phyloP scores from a whole-genome alignment of 352 stramenopile species.

The Pythium volutum region DNA sequence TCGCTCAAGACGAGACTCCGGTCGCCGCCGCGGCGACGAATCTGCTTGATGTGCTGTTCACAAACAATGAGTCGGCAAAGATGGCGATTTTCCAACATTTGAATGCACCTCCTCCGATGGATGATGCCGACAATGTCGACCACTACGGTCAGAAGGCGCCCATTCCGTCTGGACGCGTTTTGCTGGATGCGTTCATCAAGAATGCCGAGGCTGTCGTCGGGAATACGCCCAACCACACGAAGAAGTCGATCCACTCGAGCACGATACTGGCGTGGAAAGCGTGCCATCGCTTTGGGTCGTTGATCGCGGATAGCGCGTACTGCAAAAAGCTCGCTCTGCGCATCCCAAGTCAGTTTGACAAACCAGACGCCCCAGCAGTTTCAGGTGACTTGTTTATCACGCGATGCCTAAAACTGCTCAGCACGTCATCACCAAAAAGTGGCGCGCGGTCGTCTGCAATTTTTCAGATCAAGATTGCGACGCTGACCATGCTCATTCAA shows the following conservation, averaged over 20 bases:
- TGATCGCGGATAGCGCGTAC: conserved; percentile 49
- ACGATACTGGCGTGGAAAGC: conserved; percentile 61
- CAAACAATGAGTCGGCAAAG: conserved; percentile 55
- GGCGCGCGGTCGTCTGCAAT: conserved; percentile 20
- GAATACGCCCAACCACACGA: conserved; percentile 14
- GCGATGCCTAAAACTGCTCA: conserved; percentile 48
- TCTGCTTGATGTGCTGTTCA: conserved; percentile 58
- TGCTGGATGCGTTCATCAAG: conserved; percentile 48
- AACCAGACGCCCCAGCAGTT: conserved; percentile 45
- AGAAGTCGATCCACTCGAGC: conserved; percentile 5
- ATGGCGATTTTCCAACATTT: conserved; percentile 73
- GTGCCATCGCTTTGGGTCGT: conserved; percentile 44
- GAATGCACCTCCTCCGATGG: conserved; percentile 42
- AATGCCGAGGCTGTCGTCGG: conserved; percentile 45
- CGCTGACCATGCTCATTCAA: conserved; percentile 51
- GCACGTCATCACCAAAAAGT: conserved; percentile 1
- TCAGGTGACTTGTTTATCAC: conserved; percentile 59
- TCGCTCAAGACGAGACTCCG: conserved; percentile 54
- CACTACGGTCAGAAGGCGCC: not conserved
- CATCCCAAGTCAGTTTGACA: conserved; percentile 47
- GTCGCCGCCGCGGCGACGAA: conserved; percentile 53
- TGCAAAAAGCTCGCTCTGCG: conserved; percentile 72
- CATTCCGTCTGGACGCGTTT: conserved; percentile 38
- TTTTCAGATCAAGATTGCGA: conserved; percentile 53
- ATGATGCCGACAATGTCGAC: conserved; percentile 22